Conservation (phyloP, 495 filamentous ascomycete species). For the Neurospora sp. region DNA sequence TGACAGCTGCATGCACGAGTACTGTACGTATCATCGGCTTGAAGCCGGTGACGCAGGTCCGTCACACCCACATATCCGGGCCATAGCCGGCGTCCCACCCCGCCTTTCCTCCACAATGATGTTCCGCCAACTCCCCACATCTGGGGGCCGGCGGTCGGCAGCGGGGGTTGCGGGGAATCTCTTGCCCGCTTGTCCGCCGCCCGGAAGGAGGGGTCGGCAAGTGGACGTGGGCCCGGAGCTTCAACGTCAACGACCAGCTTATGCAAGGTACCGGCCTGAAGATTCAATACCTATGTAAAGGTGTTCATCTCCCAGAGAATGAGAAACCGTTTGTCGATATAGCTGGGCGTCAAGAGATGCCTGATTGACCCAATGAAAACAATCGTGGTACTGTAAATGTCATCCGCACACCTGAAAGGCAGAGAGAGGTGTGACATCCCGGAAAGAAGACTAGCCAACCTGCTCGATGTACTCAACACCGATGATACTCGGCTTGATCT, state of each 20-base stretch:
- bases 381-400: neutral
- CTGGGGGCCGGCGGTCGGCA: neutral
- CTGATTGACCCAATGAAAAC: neutral
- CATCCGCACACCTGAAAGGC: neutral
- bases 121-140: neutral
- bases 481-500: neutral
- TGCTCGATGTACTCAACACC: neutral
- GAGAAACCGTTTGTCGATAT: neutral
- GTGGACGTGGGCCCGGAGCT: neutral
- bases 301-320: neutral
- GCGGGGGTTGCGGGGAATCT: neutral
- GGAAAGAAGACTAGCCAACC: neutral
- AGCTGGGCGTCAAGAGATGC: too few species aligned
- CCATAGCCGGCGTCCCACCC: neutral
- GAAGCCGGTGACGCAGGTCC: neutral
- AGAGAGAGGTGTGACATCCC: neutral
- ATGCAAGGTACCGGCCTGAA: neutral
- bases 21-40: neutral
- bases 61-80: neutral
- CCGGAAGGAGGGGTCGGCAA: neutral
- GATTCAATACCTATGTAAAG: too few species aligned
- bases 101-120: neutral
- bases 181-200: neutral
- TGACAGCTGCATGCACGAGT: neutral
- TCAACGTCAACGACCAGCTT: neutral